phyloP scores from a whole-genome alignment of 2,329 filamentous ascomycete species.

The Exserohilum rostratum region DNA sequence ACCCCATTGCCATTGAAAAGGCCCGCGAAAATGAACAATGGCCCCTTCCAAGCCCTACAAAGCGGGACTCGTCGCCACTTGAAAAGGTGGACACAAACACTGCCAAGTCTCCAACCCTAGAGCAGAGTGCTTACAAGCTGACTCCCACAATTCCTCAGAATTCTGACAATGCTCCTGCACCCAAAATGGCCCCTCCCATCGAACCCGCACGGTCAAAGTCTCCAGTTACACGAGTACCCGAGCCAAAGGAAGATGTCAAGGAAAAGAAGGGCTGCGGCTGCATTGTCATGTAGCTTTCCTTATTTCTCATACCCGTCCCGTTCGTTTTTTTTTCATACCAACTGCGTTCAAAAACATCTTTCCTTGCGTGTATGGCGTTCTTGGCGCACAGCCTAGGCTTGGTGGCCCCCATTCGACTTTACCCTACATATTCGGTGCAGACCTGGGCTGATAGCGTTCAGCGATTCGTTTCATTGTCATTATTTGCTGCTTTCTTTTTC shows the following conservation, averaged over 20 bases:
- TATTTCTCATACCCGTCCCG: slow-evolving; percentile 36
- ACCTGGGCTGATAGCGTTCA: slow-evolving; percentile 42
- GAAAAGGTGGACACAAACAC: slow-evolving; percentile 32
- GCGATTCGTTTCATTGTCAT: slow-evolving; percentile 35
- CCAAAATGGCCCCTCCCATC: slow-evolving; percentile 29
- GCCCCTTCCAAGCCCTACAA: slow-evolving; percentile 45
- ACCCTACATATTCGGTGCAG: slow-evolving; percentile 18
- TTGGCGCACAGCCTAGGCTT: slow-evolving; percentile 16
- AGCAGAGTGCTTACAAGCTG: slow-evolving; percentile 55
- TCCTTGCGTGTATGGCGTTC: slow-evolving; percentile 38
- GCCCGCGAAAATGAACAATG: slow-evolving; percentile 37
- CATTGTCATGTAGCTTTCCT: slow-evolving; percentile 68
- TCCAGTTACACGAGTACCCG: slow-evolving; percentile 58
- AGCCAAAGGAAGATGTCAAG: slow-evolving; percentile 62
- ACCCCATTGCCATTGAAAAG: slow-evolving; percentile 37
- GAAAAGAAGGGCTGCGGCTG: slow-evolving; percentile 71
- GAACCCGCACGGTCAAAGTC: slow-evolving; percentile 41
- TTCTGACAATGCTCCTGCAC: slow-evolving; percentile 35
- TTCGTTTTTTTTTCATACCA: slow-evolving; percentile 23
- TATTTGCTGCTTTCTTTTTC: slow-evolving; percentile 13
- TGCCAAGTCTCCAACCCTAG: slow-evolving; percentile 41
- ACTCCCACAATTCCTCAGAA: slow-evolving; percentile 53
- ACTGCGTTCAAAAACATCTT: slow-evolving; percentile 29
- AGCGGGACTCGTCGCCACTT: slow-evolving; percentile 22
- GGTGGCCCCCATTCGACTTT: slow-evolving; percentile 18